These are phyloP conservation scores for Oenanthe javanica DNA, from an alignment of 140 eudicot species.

Conservation along the genomic window DNA sequence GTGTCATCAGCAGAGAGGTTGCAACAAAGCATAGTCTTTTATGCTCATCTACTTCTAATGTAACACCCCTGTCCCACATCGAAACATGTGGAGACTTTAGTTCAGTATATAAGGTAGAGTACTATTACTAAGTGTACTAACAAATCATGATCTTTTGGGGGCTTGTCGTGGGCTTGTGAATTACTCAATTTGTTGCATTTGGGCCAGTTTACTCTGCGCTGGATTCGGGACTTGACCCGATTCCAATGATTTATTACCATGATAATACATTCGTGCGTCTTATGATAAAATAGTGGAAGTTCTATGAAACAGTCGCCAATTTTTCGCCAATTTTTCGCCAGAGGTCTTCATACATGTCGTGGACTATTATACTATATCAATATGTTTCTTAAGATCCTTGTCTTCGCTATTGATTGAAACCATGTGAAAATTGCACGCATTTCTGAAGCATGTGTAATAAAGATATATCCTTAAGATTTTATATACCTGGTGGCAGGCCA, in stretches of 20 bases:
- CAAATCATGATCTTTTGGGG: too few species aligned
- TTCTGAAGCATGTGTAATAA: neutral
- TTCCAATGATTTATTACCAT: neutral
- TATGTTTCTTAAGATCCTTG: neutral
- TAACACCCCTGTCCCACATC: too few species aligned
- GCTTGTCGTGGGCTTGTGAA: too few species aligned
- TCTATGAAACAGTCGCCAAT: neutral
- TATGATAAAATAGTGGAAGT: neutral
- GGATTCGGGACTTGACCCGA: too few species aligned
- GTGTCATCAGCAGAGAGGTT: neutral
- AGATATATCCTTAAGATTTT: neutral
- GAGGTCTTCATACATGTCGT: neutral
- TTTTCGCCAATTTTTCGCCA: neutral
- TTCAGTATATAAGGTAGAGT: too few species aligned
- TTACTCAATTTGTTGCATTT: too few species aligned
- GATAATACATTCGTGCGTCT: neutral
- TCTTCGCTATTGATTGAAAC: neutral
- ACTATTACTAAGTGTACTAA: too few species aligned
- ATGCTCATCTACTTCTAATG: neutral
- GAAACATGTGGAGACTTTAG: too few species aligned
- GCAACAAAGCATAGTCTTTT: neutral
- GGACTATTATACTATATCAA: neutral
- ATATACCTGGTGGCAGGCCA: slow-evolving; percentile 50
- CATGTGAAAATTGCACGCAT: neutral
- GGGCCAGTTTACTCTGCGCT: too few species aligned